These are phyloP conservation scores for Geotrichum phurueaensis DNA, from an alignment of 1,139 yeast species.

Conservation along the genomic window DNA sequence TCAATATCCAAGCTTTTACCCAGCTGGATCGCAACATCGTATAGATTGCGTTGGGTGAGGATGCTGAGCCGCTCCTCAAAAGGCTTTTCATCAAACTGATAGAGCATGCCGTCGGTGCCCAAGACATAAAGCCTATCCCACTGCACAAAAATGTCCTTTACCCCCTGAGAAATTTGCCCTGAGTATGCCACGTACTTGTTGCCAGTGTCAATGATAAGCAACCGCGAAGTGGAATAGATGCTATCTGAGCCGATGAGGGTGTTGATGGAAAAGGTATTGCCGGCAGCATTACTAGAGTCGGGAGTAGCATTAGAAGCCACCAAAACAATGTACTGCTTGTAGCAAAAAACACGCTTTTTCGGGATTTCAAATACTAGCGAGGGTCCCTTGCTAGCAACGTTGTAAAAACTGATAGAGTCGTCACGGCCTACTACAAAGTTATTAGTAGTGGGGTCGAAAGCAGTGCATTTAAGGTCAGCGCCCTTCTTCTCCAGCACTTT, in stretches of 20 bases:
- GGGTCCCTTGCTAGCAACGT: slow-evolving; percentile 50
- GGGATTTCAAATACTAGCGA: slow-evolving; percentile 54
- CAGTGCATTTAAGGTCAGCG: slow-evolving; percentile 64
- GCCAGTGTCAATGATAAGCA: slow-evolving; percentile 59
- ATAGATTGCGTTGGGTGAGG: slow-evolving; percentile 64
- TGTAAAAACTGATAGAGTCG: slow-evolving; percentile 50
- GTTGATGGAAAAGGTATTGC: slow-evolving; percentile 17
- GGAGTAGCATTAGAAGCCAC: slow-evolving; percentile 40
- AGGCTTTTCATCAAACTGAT: slow-evolving; percentile 61
- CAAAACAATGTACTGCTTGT: slow-evolving; percentile 49
- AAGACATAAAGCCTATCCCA: slow-evolving; percentile 57
- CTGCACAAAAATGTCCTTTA: slow-evolving; percentile 50
- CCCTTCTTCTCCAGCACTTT: slow-evolving; percentile 62
- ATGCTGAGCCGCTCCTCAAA: slow-evolving; percentile 63
- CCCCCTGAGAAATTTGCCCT: slow-evolving; percentile 58
- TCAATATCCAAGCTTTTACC: slow-evolving; percentile 47
- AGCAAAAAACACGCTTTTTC: slow-evolving; percentile 49
- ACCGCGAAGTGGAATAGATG: slow-evolving; percentile 39
- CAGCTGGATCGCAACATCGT: slow-evolving; percentile 63
- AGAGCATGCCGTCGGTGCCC: slow-evolving; percentile 70
- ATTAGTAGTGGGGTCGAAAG: slow-evolving; percentile 27
- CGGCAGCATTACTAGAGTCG: slow-evolving; percentile 8
- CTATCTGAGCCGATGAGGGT: slow-evolving; percentile 16
- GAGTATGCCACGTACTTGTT: slow-evolving; percentile 69
- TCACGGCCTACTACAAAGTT: slow-evolving; percentile 49